Percentiles rank a stretch among this genome's conserved stretches.
Evolutionary conservation across 768 basidiomycete species (phyloP).

Genomic region (Pisolithus albus): DNA sequence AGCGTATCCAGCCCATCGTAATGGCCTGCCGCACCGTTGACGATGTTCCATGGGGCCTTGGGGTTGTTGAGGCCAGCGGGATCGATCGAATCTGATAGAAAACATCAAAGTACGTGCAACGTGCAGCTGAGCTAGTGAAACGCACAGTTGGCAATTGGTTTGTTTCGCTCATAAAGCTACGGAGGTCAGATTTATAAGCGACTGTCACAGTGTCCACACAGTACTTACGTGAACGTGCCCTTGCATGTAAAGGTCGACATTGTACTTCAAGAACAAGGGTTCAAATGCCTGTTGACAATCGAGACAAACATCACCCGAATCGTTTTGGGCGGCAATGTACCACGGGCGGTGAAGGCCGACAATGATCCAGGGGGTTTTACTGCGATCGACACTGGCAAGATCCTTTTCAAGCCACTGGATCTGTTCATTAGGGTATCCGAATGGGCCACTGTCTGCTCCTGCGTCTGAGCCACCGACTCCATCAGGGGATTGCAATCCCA

Average conservation of each 20-base stretch:
- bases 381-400: conserved; percentile 18
- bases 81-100: conserved; percentile 10
- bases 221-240: conserved; percentile 20
- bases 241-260: conserved; percentile 24
- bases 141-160: conserved; percentile 21
- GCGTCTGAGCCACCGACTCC: conserved; percentile 13
- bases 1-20: conserved; percentile 22
- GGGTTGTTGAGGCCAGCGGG: conserved; percentile 22
- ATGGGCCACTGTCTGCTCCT: conserved; percentile 19
- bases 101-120: neutral
- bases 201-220: neutral
- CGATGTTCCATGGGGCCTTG: conserved; percentile 20
- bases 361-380: conserved; percentile 21
- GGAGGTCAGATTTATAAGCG: neutral
- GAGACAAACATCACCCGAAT: conserved; percentile 8
- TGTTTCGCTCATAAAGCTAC: conserved; percentile 22
- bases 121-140: neutral
- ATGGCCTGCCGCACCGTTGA: conserved; percentile 23
- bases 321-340: conserved; percentile 12
- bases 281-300: conserved; percentile 22
- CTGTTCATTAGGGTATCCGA: conserved; percentile 24
- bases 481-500: conserved; percentile 20
- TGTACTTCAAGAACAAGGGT: conserved; percentile 27
- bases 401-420: conserved; percentile 22
- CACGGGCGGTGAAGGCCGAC: conserved; percentile 25